Evolutionary conservation across 1,284 basidiomycete genomes (phyloP), one percentile per base, ranked within the genome.

Genomic region (Wallemia ichthyophaga): DNA sequence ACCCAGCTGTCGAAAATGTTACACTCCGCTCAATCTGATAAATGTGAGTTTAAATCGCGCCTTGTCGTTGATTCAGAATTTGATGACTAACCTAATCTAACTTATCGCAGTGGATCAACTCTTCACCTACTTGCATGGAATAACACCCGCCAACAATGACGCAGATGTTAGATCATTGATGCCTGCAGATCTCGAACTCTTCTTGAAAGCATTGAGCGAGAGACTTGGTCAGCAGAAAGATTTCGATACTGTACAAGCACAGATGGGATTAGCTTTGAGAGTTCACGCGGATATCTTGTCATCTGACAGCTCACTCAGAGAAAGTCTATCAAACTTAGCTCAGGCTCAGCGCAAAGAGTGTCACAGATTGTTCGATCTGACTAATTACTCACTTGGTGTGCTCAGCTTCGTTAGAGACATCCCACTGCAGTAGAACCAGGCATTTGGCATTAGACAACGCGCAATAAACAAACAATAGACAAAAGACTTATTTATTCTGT

Each of bases 231-330:
- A 82, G 19, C 84, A 82, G 65, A 77, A 79, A 58, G 92, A 99
- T 70, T 98, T 92, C 66, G 92, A 99, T 70, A 89, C 87, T 9
- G 84, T 95, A 1, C 89, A 98, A 70, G 80, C 89, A 0, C 75
- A 92, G 67, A 76, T 91, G 64, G 79, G 77, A 62, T 82, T 92
- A 1, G 85, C 94, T 69, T 71, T 96, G 25, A 77, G 77, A 21
- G 75, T 87, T 60, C 91, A 98, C 67, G 81, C 81, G 0, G 89
- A 96, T 61, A 72, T 81, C 0, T 71, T 95, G 27, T 74, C 88
- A 28, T 67, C 67, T 24, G 84, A 84, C 66, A 64, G 67, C 31
- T 85, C 86, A 67, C 64, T 89, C 60, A 70, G 71, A 59, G 66
- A 65, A 1, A 74, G 74, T 23, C 65, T 92, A 63, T 73, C 79